phyloP scores from a whole-genome alignment of 495 filamentous ascomycete genomes.

The Sabuloglossum arenarium region DNA sequence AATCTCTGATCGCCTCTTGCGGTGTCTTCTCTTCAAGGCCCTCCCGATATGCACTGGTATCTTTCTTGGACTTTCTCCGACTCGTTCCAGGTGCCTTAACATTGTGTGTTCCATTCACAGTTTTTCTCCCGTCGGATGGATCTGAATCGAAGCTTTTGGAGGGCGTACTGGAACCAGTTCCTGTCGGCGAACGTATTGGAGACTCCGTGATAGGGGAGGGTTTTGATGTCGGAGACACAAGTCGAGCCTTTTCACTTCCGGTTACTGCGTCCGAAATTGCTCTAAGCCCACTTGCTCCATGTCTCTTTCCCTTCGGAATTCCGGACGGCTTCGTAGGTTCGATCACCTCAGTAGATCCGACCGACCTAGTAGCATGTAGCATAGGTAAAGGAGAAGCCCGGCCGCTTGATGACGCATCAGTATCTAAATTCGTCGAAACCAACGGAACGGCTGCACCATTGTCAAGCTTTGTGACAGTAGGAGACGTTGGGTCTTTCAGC shows the following conservation, averaged over 20 bases:
- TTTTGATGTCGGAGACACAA: constrained; percentile 25
- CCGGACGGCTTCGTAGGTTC: constrained; percentile 9
- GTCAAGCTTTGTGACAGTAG: constrained; percentile 49
- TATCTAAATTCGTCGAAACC: constrained; percentile 27
- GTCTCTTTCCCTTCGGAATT: background rate
- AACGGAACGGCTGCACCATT: constrained; percentile 13
- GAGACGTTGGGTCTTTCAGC: constrained; percentile 26
- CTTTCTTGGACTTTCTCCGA: constrained; percentile 66
- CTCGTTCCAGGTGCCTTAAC: constrained; percentile 14
- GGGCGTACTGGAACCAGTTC: constrained; percentile 71
- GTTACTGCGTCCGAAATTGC: constrained; percentile 65
- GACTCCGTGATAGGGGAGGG: constrained; percentile 43
- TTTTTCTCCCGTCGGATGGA: constrained; percentile 38
- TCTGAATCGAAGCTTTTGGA: constrained; percentile 62
- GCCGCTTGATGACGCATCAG: constrained; percentile 29
- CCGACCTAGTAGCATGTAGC: constrained; percentile 12
- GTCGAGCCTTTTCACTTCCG: constrained; percentile 31
- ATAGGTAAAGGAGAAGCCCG: constrained; percentile 23
- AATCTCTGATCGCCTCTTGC: constrained; percentile 61
- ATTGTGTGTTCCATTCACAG: constrained; percentile 30
- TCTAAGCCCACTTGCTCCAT: constrained; percentile 31
- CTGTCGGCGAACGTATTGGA: constrained; percentile 41
- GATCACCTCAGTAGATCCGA: background rate
- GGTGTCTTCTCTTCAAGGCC: constrained; percentile 71
- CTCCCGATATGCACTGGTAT: constrained; percentile 80